Conservation (phyloP, 2,329 filamentous ascomycete genomes). For the Epichloe gansuensis region DNA sequence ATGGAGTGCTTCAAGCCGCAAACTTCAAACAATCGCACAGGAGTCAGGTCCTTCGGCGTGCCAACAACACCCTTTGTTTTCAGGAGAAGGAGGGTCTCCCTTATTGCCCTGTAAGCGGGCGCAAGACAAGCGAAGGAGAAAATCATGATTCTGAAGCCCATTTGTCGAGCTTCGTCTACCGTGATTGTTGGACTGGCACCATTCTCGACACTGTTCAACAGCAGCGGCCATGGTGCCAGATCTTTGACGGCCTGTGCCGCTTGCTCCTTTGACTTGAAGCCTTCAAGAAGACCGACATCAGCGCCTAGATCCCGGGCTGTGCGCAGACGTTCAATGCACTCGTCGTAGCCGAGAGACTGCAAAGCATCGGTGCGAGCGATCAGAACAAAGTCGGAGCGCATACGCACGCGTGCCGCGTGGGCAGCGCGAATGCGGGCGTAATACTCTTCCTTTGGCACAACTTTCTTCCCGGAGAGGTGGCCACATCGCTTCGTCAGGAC, state of each 20-base stretch:
- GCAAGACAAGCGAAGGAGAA: slow-evolving; percentile 28
- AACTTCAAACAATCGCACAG: slow-evolving; percentile 36
- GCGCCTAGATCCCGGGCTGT: slow-evolving; percentile 42
- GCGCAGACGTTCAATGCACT: slow-evolving; percentile 37
- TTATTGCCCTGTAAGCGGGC: slow-evolving; percentile 33
- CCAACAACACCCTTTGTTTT: slow-evolving; percentile 26
- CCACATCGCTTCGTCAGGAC: slow-evolving; percentile 54
- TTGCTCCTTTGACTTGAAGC: slow-evolving; percentile 39
- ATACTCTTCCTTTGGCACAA: slow-evolving; percentile 42
- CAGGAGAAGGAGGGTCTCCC: slow-evolving; percentile 25
- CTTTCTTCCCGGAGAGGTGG: slow-evolving; percentile 47
- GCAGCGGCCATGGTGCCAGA: slow-evolving; percentile 35
- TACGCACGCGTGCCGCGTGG: slow-evolving; percentile 32
- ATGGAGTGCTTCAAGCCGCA: slow-evolving; percentile 39
- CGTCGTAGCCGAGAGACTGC: slow-evolving; percentile 44
- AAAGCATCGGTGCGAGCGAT: slow-evolving; percentile 54
- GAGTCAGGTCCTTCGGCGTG: slow-evolving; percentile 31
- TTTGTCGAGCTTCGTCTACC: slow-evolving; percentile 37
- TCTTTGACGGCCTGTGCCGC: slow-evolving; percentile 33
- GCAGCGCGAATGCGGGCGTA: slow-evolving; percentile 45
- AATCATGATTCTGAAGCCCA: slow-evolving; percentile 49
- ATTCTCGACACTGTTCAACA: slow-evolving; percentile 46
- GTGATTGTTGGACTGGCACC: slow-evolving; percentile 43
- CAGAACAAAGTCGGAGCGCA: slow-evolving; percentile 46
- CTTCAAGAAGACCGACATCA: slow-evolving; percentile 49